These are phyloP conservation scores for Ampelocalamus luodianensis DNA, from an alignment of 176 grass and related monocot species.

Conservation along the genomic window DNA sequence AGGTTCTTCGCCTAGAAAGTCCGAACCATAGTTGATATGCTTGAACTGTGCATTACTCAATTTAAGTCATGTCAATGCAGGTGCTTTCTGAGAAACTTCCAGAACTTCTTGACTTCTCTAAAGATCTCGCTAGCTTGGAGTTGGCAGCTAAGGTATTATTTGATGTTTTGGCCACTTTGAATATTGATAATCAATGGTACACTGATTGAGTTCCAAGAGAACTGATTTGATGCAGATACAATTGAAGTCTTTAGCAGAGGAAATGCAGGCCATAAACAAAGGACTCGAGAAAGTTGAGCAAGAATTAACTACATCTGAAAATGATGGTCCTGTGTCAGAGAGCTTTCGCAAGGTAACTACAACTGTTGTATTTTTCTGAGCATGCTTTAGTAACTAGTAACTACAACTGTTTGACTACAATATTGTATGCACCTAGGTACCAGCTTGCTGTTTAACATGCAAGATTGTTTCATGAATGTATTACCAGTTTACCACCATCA, in stretches of 20 bases:
- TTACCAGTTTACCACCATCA: conserved; percentile 6
- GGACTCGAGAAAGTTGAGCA: conserved; percentile 98
- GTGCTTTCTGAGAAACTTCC: conserved; percentile 95
- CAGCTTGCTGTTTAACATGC: background rate
- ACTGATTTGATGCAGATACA: conserved; percentile 79
- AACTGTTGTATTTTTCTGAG: conserved; percentile 15
- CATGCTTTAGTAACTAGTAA: conserved; percentile 20
- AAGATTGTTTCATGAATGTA: conserved; percentile 20
- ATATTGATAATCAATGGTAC: conserved; percentile 27
- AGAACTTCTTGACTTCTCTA: conserved; percentile 93
- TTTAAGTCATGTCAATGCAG: conserved; percentile 51
- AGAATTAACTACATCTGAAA: conserved; percentile 93
- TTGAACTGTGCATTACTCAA: conserved; percentile 23
- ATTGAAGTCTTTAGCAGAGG: conserved; percentile 93
- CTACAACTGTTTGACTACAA: background rate
- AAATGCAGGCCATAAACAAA: conserved; percentile 99
- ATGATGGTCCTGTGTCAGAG: conserved; percentile 90
- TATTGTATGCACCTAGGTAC: background rate
- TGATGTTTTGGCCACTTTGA: conserved; percentile 16
- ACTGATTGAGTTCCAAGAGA: conserved; percentile 33
- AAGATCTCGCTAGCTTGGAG: conserved; percentile 89
- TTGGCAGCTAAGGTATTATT: conserved; percentile 79
- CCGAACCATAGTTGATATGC: conserved; percentile 2
- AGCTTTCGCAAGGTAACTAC: conserved; percentile 70
- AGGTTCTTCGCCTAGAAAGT: background rate